Percentiles rank a stretch among this genome's conserved stretches.
Evolutionary conservation across 257 asterid species (phyloP).

Genomic region (Scutellaria barbata): DNA sequence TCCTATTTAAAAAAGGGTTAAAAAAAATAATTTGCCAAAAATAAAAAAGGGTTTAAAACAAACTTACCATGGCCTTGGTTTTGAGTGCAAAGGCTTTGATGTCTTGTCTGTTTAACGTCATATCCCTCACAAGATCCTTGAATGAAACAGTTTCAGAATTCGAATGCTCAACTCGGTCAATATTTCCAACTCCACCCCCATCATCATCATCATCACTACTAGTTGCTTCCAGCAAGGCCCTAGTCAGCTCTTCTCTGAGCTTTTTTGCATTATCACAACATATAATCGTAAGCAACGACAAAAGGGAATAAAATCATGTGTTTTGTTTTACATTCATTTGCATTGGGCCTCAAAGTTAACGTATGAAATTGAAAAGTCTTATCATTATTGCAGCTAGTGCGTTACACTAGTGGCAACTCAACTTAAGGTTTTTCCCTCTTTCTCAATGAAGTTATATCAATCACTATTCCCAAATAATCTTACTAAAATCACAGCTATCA

Average conservation of each 20-base stretch:
- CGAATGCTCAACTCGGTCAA: slow-evolving; percentile 40
- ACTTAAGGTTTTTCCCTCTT: slow-evolving; percentile 15
- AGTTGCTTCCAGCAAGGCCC: slow-evolving; percentile 71
- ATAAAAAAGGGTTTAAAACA: slow-evolving; percentile 18
- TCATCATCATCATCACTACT: slow-evolving; percentile 35
- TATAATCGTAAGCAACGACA: slow-evolving; percentile 33
- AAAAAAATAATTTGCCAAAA: neutral
- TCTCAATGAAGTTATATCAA: slow-evolving; percentile 12
- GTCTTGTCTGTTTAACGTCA: slow-evolving; percentile 70
- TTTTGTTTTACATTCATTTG: slow-evolving; percentile 26
- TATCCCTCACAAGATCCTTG: slow-evolving; percentile 76
- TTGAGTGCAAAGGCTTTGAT: slow-evolving; percentile 74
- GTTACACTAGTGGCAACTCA: neutral
- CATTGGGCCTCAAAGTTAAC: slow-evolving; percentile 29
- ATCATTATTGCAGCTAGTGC: slow-evolving; percentile 29
- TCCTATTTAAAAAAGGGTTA: neutral
- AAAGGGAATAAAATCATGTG: slow-evolving; percentile 13
- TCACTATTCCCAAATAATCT: too few species aligned
- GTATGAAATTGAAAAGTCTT: slow-evolving; percentile 36
- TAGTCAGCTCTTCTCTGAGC: slow-evolving; percentile 93
- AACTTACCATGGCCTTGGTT: slow-evolving; percentile 74
- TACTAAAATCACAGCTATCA: too few species aligned
- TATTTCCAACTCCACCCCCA: slow-evolving; percentile 36
- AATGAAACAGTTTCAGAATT: slow-evolving; percentile 55
- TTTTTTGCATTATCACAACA: slow-evolving; percentile 48